Evolutionary conservation across 2,329 filamentous ascomycete species (phyloP).

Genomic region (Stylonectria norvegica): DNA sequence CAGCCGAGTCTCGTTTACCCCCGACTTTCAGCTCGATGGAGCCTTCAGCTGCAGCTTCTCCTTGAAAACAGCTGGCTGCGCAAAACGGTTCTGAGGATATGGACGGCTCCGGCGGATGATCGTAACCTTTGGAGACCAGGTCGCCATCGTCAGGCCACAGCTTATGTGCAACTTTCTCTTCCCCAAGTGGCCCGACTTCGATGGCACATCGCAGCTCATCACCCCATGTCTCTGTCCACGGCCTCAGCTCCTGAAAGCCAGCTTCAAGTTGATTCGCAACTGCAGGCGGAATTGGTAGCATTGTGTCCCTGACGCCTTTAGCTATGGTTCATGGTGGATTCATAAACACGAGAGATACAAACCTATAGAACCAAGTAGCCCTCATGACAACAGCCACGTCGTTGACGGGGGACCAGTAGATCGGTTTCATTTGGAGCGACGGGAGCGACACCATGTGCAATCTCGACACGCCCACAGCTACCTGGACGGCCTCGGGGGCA

Average conservation of each 20-base stretch:
- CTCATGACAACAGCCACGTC: slow-evolving; percentile 79
- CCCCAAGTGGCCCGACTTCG: slow-evolving; percentile 82
- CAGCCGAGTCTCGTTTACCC: slow-evolving; percentile 36
- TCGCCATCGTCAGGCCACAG: slow-evolving; percentile 67
- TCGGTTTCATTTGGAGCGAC: slow-evolving; percentile 83
- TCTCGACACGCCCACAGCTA: slow-evolving; percentile 85
- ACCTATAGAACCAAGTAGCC: slow-evolving; percentile 94
- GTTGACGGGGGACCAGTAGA: slow-evolving; percentile 95
- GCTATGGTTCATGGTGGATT: background rate
- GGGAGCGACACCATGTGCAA: slow-evolving; percentile 86
- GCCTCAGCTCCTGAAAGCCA: slow-evolving; percentile 82
- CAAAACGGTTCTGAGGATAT: slow-evolving; percentile 57
- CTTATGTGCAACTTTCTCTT: slow-evolving; percentile 83
- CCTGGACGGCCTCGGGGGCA: slow-evolving; percentile 44
- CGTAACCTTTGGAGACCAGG: slow-evolving; percentile 13
- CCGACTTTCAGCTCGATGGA: slow-evolving; percentile 35
- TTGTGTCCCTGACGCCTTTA: slow-evolving; percentile 62
- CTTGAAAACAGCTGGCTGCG: slow-evolving; percentile 56
- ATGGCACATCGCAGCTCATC: slow-evolving; percentile 89
- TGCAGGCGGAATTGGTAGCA: slow-evolving; percentile 80
- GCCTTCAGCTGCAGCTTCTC: slow-evolving; percentile 57
- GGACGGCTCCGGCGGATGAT: slow-evolving; percentile 31
- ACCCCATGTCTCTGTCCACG: slow-evolving; percentile 88
- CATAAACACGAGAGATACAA: slow-evolving; percentile 9
- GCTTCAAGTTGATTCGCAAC: slow-evolving; percentile 90